Evolutionary conservation across 768 basidiomycete species (phyloP).

Genomic region (Boletus rex-veris): DNA sequence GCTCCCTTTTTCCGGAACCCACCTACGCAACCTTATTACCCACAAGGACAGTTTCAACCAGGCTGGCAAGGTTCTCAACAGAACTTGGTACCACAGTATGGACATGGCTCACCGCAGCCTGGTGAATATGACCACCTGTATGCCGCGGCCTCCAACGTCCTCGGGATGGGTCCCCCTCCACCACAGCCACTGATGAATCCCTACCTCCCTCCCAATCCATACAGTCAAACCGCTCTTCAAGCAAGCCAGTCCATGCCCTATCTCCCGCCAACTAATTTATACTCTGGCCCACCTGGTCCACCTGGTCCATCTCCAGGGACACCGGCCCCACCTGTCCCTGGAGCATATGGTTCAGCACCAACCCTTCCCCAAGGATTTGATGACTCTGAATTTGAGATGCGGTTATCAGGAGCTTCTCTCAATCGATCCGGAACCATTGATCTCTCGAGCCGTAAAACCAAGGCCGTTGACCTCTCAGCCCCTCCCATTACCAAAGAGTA

Average conservation of each 20-base stretch:
- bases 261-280: slow-evolving; percentile 29
- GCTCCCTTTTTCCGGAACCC: slow-evolving; percentile 18
- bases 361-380: slow-evolving; percentile 32
- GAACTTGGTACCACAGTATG: slow-evolving; percentile 18
- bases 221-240: slow-evolving; percentile 22
- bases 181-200: slow-evolving; percentile 16
- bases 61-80: slow-evolving; percentile 31
- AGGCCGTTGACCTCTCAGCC: slow-evolving; percentile 76
- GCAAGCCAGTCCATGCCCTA: slow-evolving; percentile 31
- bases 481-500: slow-evolving; percentile 94
- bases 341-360: slow-evolving; percentile 21
- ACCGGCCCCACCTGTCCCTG: slow-evolving; percentile 14
- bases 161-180: slow-evolving; percentile 68
- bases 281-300: slow-evolving; percentile 12
- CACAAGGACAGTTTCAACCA: slow-evolving; percentile 18
- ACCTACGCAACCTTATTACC: slow-evolving; percentile 17
- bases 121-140: slow-evolving; percentile 59
- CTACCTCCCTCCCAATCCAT: slow-evolving; percentile 23
- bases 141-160: slow-evolving; percentile 74
- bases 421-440: slow-evolving; percentile 56
- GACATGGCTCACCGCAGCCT: slow-evolving; percentile 26
- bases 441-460: slow-evolving; percentile 62
- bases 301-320: slow-evolving; percentile 14
- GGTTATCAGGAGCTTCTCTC: slow-evolving; percentile 41
- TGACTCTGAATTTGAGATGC: slow-evolving; percentile 52